phyloP scores from a whole-genome alignment of 768 basidiomycete species.

The Chalciporus chontae region DNA sequence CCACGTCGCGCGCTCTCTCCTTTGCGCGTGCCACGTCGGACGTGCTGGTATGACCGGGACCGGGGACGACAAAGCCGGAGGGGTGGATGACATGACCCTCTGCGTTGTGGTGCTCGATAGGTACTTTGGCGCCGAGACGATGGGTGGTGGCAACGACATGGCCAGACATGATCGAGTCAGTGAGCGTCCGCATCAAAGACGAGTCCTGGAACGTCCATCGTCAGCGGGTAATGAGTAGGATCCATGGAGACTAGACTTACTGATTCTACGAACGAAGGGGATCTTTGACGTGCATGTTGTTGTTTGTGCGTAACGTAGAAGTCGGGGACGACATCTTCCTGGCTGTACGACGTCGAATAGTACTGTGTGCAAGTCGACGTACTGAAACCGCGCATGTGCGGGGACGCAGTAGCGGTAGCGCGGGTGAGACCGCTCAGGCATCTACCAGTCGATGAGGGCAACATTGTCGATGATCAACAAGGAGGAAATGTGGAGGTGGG shows the following conservation, averaged over 20 bases:
- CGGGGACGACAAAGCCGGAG: conserved; percentile 30
- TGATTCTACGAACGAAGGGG: background rate
- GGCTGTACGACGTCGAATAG: conserved; percentile 27
- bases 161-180: conserved; percentile 17
- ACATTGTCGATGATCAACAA: conserved; percentile 11
- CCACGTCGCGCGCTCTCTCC: conserved; percentile 21
- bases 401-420: conserved; percentile 27
- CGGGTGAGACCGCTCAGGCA: conserved; percentile 39
- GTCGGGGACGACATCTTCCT: conserved; percentile 20
- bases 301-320: conserved; percentile 29
- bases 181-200: conserved; percentile 24
- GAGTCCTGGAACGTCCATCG: conserved; percentile 3
- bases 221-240: background rate
- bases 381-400: conserved; percentile 24
- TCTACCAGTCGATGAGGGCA: conserved; percentile 24
- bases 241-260: conserved; percentile 6
- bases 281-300: conserved; percentile 1
- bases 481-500: background rate
- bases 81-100: conserved; percentile 22
- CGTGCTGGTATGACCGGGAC: conserved; percentile 25
- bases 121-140: conserved; percentile 26
- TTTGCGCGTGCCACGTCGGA: conserved; percentile 24
- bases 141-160: conserved; percentile 28
- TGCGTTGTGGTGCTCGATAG: conserved; percentile 21
- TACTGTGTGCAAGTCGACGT: conserved; percentile 14